Conservation (phyloP, 2,329 filamentous ascomycete species). For the Trichoderma sp. region DNA sequence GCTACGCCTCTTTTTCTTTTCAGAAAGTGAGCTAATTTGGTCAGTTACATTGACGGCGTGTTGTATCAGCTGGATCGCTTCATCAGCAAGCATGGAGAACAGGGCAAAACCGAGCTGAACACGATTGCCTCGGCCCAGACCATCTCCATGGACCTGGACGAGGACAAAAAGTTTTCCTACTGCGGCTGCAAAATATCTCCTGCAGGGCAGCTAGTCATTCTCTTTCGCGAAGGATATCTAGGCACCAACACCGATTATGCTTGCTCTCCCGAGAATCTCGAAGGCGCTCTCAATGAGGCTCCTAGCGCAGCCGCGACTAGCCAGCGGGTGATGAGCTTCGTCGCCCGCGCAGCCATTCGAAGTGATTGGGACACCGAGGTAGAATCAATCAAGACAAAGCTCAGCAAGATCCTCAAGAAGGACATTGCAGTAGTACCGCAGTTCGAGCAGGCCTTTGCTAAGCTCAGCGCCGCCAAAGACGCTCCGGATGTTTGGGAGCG, state of each 20-base stretch:
- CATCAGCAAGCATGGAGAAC: constrained; percentile 38
- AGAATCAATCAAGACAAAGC: constrained; percentile 38
- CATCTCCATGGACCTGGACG: constrained; percentile 50
- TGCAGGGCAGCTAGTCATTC: constrained; percentile 49
- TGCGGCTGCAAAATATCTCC: constrained; percentile 44
- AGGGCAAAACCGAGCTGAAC: constrained; percentile 50
- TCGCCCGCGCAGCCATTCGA: constrained; percentile 45
- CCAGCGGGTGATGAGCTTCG: constrained; percentile 42
- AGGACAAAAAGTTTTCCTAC: constrained; percentile 44
- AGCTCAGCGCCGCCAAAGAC: constrained; percentile 37
- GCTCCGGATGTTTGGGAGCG: constrained; percentile 43
- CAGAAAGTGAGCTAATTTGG: background rate
- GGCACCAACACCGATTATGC: constrained; percentile 49
- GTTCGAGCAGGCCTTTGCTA: constrained; percentile 47
- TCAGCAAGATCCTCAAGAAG: constrained; percentile 42
- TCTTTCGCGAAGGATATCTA: constrained; percentile 47
- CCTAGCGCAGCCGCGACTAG: constrained; percentile 28
- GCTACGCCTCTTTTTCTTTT: background rate
- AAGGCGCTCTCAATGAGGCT: constrained; percentile 49
- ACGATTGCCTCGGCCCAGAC: constrained; percentile 44
- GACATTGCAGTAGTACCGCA: constrained; percentile 50
- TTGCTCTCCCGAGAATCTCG: constrained; percentile 40
- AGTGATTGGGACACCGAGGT: constrained; percentile 46
- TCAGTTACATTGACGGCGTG: constrained; percentile 48
- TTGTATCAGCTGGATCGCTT: constrained; percentile 45